Conservation (phyloP, 1,284 basidiomycete species). For the Mrakiaceae sp. region DNA sequence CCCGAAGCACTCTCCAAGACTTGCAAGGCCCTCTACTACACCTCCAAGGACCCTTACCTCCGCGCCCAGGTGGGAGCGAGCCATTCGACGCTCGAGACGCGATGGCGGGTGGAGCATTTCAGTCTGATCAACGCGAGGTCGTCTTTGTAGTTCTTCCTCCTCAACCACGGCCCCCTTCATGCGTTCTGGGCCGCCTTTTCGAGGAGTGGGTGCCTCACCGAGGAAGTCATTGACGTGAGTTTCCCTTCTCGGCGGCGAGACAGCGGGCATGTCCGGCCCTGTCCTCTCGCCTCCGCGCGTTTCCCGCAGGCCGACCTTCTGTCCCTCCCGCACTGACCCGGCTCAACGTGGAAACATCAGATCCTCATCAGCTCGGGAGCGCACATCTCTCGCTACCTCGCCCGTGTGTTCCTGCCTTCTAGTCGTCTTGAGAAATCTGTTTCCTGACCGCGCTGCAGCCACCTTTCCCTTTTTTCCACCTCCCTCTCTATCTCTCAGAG, state of each 20-base stretch:
- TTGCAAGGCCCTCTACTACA: neutral
- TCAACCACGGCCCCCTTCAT: neutral
- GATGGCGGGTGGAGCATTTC: neutral
- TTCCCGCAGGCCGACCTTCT: too few species aligned
- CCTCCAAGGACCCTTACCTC: neutral
- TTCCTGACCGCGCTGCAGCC: neutral
- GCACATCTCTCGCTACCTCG: slow-evolving; percentile 4
- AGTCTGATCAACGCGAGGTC: neutral
- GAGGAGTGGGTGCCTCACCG: neutral
- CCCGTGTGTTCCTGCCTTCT: neutral
- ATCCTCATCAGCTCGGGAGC: neutral
- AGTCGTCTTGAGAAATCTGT: too few species aligned
- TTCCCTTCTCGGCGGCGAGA: too few species aligned
- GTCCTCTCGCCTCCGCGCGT: too few species aligned
- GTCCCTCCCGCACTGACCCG: neutral
- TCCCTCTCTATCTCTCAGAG: neutral
- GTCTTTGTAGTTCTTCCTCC: neutral
- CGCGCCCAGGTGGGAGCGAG: neutral
- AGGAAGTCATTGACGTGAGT: slow-evolving; percentile 3
- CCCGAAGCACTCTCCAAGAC: neutral
- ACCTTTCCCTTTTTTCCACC: too few species aligned
- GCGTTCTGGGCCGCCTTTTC: slow-evolving; percentile 4
- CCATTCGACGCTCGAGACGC: neutral
- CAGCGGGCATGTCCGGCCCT: too few species aligned
- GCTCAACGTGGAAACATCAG: neutral